Base-by-base conservation (phyloP, 1,284 basidiomycete species). In the Butyriboletus appendiculatus region DNA sequence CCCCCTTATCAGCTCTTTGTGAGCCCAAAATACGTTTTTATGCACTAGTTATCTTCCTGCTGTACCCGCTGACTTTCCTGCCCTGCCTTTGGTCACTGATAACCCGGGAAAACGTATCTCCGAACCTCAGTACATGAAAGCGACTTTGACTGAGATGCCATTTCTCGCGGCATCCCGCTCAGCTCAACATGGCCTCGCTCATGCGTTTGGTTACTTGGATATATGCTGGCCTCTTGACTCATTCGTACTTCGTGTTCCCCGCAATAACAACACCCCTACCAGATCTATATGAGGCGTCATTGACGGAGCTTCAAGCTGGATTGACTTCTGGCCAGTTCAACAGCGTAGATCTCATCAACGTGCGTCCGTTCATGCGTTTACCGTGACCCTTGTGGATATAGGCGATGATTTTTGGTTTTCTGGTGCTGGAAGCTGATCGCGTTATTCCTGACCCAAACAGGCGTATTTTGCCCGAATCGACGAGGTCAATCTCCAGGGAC, bases 401-500 rank as follows among this genome's bases (percentile, higher is more conserved):
- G 24, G 15, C 26, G n/a, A 14, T 47, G 16, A 34, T 45, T 12
- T 12, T 28, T 10, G 7, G 37, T n/a, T 18, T 30, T 20, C 26
- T 35, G 37, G 16, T 24, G 34, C 15, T 46, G n/a, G 18, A 45
- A 16, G 28, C 11, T 45, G 34, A 54, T 22, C 6, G 7, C 35
- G 39, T 41, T 35, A 28, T 20, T 30, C 42, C 38, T 28, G 26
- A 34, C 41, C 30, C 24, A 47, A 48, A 58, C 50, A 84, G 82
- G 85, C 86, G 0, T 90, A 90, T 64, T 78, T 88, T 50, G 79
- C 83, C 4, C 77, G 87, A 2, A 89, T 89, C 48, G 79, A 84
- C 11, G 86, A 90, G 69, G 86, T 88, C 43, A 88, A 89, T 62
- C 61, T 81, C n/a, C 66, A 82, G 53, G 85, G 85, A 0, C 80